phyloP scores from a whole-genome alignment of 257 asterid genomes.

The Gardenia jasminoides region DNA sequence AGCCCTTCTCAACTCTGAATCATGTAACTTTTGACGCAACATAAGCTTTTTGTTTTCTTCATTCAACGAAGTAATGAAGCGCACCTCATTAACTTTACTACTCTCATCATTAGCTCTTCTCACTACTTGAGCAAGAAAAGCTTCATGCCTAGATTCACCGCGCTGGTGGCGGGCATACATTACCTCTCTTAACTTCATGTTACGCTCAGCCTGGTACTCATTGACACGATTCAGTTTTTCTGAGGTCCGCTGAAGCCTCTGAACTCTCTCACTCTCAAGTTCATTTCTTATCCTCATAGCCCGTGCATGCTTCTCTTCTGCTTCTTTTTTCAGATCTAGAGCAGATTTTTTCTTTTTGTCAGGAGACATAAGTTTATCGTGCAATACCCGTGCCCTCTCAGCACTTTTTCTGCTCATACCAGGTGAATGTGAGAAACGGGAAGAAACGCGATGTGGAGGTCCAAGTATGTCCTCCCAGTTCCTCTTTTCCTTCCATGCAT shows the following conservation, averaged over 20 bases:
- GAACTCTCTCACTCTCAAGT: slow-evolving; percentile 94
- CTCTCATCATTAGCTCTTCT: slow-evolving; percentile 98
- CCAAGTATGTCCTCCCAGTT: slow-evolving; percentile 97
- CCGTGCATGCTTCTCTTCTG: slow-evolving; percentile 96
- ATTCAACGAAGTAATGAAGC: slow-evolving; percentile 91
- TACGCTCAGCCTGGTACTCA: slow-evolving; percentile 93
- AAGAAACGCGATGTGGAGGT: slow-evolving; percentile 72
- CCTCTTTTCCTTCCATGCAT: slow-evolving; percentile 99
- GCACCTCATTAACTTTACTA: slow-evolving; percentile 96
- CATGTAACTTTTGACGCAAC: slow-evolving; percentile 83
- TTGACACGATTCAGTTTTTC: slow-evolving; percentile 91
- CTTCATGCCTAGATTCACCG: slow-evolving; percentile 94
- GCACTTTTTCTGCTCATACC: slow-evolving; percentile 78
- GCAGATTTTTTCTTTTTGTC: slow-evolving; percentile 90
- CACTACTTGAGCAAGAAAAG: slow-evolving; percentile 88
- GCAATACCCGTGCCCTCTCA: slow-evolving; percentile 85
- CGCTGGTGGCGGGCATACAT: slow-evolving; percentile 92
- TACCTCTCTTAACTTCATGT: slow-evolving; percentile 80
- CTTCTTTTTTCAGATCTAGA: slow-evolving; percentile 85
- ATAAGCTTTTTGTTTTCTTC: slow-evolving; percentile 95
- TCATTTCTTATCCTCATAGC: slow-evolving; percentile 94
- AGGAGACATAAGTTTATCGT: slow-evolving; percentile 97
- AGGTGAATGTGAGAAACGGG: slow-evolving; percentile 92
- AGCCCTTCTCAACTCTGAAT: slow-evolving; percentile 92
- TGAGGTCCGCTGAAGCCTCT: slow-evolving; percentile 89